Conservation (phyloP, 225 moss, liverwort and hornwort genomes). For the Pleurozium schreberi region DNA sequence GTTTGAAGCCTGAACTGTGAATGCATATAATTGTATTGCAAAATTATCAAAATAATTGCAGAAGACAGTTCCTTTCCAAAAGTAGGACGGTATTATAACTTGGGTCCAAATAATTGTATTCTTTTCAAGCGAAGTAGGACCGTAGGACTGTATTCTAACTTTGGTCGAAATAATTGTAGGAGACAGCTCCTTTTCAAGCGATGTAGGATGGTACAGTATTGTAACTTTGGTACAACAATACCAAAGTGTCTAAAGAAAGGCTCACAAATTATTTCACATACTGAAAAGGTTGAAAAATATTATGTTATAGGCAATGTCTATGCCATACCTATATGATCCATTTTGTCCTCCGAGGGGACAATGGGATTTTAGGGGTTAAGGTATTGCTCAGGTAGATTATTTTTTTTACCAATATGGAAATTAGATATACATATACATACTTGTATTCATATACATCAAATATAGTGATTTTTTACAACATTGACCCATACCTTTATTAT, state of each 20-base stretch:
- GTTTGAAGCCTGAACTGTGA: not conserved
- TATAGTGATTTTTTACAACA: accelerated
- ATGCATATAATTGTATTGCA: no score
- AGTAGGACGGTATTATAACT: not conserved
- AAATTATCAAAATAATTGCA: no score
- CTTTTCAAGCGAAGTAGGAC: not conserved
- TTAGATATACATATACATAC: not conserved
- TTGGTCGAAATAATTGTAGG: not conserved
- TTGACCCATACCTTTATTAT: not conserved
- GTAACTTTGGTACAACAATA: not conserved
- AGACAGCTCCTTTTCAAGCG: not conserved
- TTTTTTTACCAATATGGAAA: not conserved
- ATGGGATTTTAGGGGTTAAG: no score
- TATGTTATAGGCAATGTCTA: no score
- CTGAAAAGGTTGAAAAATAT: not conserved
- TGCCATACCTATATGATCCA: no score
- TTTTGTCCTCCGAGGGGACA: no score
- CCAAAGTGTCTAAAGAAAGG: no score
- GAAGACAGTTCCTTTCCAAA: not conserved
- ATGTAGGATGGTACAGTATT: not conserved
- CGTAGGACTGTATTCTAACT: not conserved
- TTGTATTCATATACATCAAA: not conserved
- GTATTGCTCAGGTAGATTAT: not conserved
- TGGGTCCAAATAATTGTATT: not conserved
- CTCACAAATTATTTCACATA: not conserved